These are phyloP conservation scores for Trichosporon sp. DNA, from an alignment of 1,284 basidiomycete species.

Conservation along the genomic window DNA sequence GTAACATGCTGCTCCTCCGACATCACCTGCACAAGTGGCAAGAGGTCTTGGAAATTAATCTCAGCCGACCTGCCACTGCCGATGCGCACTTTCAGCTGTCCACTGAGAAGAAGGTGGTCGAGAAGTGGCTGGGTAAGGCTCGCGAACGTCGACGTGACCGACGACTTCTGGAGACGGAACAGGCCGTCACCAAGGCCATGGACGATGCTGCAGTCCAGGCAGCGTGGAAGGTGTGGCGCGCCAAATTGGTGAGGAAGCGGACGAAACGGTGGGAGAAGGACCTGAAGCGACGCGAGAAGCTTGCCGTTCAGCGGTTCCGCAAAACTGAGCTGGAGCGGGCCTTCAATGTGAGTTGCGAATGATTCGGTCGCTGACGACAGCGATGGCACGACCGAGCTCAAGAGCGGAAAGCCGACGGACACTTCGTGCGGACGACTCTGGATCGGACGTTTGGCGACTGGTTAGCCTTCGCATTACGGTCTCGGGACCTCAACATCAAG, in stretches of 20 bases:
- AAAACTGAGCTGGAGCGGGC: neutral
- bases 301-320: neutral
- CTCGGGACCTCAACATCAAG: neutral
- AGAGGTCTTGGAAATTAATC: slow-evolving; percentile 19
- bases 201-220: slow-evolving; percentile 1
- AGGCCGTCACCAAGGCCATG: neutral
- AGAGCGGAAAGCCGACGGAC: slow-evolving; percentile 19
- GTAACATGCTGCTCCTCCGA: slow-evolving; percentile 37
- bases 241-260: slow-evolving; percentile 19
- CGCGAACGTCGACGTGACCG: slow-evolving; percentile 15
- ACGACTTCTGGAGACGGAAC: slow-evolving; percentile 14
- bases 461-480: slow-evolving; percentile 8
- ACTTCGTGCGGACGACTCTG: neutral
- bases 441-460: slow-evolving; percentile 12
- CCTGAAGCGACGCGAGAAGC: slow-evolving; percentile 26
- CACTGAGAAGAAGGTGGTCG: slow-evolving; percentile 19
- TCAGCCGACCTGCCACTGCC: slow-evolving; percentile 34
- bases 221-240: slow-evolving; percentile 30
- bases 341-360: slow-evolving; percentile 26
- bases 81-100: slow-evolving; percentile 28
- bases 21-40: slow-evolving; percentile 40
- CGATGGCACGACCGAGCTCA: slow-evolving; percentile 14
- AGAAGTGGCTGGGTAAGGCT: slow-evolving; percentile 24
- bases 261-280: slow-evolving; percentile 38
- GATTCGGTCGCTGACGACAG: slow-evolving; percentile 7